Conservation (phyloP, 208 protist genomes). For the Leptomonas pyrrhocoris region DNA sequence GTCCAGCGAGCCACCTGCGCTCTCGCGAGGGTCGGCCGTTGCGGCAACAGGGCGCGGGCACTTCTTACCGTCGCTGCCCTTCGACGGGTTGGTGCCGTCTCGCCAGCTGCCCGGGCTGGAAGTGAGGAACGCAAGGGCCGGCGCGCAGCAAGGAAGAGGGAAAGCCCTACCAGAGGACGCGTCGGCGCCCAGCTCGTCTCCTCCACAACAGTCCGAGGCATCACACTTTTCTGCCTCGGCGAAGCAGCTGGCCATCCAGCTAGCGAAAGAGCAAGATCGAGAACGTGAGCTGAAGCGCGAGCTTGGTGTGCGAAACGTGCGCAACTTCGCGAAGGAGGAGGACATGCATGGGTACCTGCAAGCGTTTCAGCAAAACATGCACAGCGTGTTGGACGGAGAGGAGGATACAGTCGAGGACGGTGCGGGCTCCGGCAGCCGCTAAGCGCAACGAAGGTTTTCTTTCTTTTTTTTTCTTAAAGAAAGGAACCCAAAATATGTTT, state of each 20-base stretch:
- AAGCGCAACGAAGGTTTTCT: neutral
- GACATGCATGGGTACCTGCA: conserved; percentile 41
- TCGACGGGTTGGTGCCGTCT: conserved; percentile 24
- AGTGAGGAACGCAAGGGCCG: neutral
- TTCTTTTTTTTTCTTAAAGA: neutral
- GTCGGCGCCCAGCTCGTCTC: neutral
- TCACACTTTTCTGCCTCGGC: conserved; percentile 3
- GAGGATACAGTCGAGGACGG: neutral
- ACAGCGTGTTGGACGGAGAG: conserved; percentile 14
- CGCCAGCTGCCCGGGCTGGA: neutral
- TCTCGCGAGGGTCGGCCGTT: conserved; percentile 9
- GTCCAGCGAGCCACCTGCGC: neutral
- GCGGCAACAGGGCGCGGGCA: conserved; percentile 10
- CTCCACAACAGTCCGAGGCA: neutral
- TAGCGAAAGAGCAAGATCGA: conserved; percentile 34
- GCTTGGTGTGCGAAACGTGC: conserved; percentile 31
- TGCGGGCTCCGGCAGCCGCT: neutral
- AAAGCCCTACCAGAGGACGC: neutral
- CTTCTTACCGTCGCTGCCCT: conserved; percentile 25
- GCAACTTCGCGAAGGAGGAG: conserved; percentile 36
- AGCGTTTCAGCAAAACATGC: conserved; percentile 23
- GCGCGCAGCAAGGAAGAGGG: no score
- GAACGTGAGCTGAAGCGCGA: conserved; percentile 19
- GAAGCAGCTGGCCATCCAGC: conserved; percentile 21
- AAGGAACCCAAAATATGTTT: no score